These are phyloP conservation scores for Xylariaceae sp. DNA, from an alignment of 2,329 filamentous ascomycete genomes.

Conservation along the genomic window DNA sequence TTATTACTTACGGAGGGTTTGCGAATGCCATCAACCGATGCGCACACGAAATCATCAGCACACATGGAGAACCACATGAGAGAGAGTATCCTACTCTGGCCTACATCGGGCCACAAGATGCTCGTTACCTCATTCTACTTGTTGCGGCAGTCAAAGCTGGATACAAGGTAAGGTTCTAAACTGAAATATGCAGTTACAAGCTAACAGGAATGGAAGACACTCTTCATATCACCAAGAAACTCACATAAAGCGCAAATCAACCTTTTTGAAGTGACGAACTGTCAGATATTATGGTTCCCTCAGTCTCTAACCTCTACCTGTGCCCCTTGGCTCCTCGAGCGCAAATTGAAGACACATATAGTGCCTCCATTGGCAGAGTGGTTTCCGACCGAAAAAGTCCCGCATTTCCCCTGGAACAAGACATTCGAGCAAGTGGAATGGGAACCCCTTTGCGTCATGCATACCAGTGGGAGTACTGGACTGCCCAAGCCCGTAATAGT, in stretches of 20 bases:
- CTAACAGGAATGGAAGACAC: conserved; percentile 3
- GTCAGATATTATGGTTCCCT: conserved; percentile 35
- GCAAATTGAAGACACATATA: conserved; percentile 35
- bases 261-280: conserved; percentile 40
- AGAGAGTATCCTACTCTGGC: conserved; percentile 34
- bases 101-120: conserved; percentile 37
- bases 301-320: conserved; percentile 26
- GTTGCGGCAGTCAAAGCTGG: conserved; percentile 20
- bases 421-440: conserved; percentile 39
- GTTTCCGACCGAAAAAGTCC: conserved; percentile 32
- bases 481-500: conserved; percentile 41
- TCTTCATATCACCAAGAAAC: conserved; percentile 10
- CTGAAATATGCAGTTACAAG: neutral
- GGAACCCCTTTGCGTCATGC: conserved; percentile 39
- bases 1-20: conserved; percentile 30
- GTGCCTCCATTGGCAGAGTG: conserved; percentile 30
- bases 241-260: conserved; percentile 38
- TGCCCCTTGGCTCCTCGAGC: conserved; percentile 34
- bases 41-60: conserved; percentile 31
- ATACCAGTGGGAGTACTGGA: conserved; percentile 44
- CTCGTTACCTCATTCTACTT: conserved; percentile 16
- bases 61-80: conserved; percentile 20
- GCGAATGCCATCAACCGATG: conserved; percentile 36
- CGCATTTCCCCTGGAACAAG: conserved; percentile 36
- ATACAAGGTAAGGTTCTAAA: conserved; percentile 24